phyloP scores from a whole-genome alignment of 106 monocot genomes.

The Agapanthus africanus region DNA sequence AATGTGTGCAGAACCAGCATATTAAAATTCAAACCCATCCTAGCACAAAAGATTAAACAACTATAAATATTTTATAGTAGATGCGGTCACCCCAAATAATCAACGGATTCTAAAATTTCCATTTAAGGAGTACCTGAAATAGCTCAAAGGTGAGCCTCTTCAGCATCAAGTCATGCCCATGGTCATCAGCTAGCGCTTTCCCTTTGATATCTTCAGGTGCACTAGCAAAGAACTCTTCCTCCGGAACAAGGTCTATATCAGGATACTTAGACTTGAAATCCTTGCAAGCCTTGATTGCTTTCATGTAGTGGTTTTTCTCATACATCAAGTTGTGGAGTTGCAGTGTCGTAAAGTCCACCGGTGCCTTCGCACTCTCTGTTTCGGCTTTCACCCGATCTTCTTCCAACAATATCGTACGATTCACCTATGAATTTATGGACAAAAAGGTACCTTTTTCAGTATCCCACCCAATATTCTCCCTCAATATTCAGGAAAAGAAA shows the following conservation, averaged over 20 bases:
- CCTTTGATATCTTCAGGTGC: constrained; percentile 74
- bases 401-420: constrained; percentile 77
- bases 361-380: constrained; percentile 83
- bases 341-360: constrained; percentile 83
- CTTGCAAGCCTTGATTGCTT: constrained; percentile 88
- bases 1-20: too few relatives aligned
- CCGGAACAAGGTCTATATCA: constrained; percentile 77
- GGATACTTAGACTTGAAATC: constrained; percentile 87
- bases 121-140: constrained; percentile 48
- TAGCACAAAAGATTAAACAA: too few relatives aligned
- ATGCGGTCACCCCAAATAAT: too few relatives aligned
- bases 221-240: constrained; percentile 60
- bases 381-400: constrained; percentile 83
- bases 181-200: constrained; percentile 40
- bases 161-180: constrained; percentile 82
- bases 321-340: constrained; percentile 94
- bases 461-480: too few relatives aligned
- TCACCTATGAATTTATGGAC: constrained; percentile 40
- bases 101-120: too few relatives aligned
- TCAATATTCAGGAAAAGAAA: too few relatives aligned
- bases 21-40: too few relatives aligned
- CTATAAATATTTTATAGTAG: too few relatives aligned
- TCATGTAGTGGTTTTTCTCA: constrained; percentile 95
- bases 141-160: constrained; percentile 94
- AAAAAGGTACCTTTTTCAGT: background rate